phyloP scores from a whole-genome alignment of 306 rosid genomes.

The cucumber (Cucumis sativus) region DNA sequence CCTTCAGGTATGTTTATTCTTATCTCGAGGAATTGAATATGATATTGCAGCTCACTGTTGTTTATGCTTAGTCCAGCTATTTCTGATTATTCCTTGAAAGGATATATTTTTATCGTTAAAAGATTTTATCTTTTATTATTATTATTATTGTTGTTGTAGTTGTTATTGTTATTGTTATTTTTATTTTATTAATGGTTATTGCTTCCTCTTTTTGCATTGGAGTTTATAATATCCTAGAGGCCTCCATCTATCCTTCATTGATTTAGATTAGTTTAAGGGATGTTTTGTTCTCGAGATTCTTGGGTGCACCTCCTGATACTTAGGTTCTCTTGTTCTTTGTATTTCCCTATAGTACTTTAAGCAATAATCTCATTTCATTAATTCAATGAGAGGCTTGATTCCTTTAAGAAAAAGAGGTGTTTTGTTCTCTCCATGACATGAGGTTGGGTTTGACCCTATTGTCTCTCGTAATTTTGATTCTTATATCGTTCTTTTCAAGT shows the following conservation, averaged over 20 bases:
- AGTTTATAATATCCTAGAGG: neutral
- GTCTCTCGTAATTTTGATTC: neutral
- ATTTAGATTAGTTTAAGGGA: neutral
- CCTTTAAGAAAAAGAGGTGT: neutral
- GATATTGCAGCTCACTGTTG: neutral
- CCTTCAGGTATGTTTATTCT: constrained; percentile 59
- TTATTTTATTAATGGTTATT: neutral
- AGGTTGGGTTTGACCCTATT: neutral
- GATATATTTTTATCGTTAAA: neutral
- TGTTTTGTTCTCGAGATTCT: neutral
- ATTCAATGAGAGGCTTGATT: too few relatives aligned
- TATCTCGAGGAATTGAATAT: neutral
- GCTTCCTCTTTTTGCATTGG: neutral
- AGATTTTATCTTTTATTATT: too few relatives aligned
- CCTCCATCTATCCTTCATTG: neutral
- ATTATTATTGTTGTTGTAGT: too few relatives aligned
- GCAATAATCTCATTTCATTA: too few relatives aligned
- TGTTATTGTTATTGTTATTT: too few relatives aligned
- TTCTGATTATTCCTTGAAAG: neutral
- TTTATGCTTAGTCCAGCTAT: neutral
- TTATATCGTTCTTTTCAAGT: neutral
- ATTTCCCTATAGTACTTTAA: too few relatives aligned
- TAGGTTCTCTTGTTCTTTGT: too few relatives aligned
- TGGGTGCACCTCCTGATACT: too few relatives aligned
- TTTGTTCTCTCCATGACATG: neutral